Conservation (phyloP, 306 rosid species). For the barrel medic (Medicago truncatula) region MtrunA17r5.0-ANR NC_053048.1:2160501-2161000, state of each 20-base stretch:
- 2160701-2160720: neutral
- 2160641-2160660: slow-evolving; percentile 20
- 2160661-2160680: neutral
- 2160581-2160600: slow-evolving; percentile 21
- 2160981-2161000: neutral
- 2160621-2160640: slow-evolving; percentile 27
- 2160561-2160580: neutral
- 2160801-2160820: slow-evolving; percentile 15
- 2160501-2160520: slow-evolving; percentile 8
- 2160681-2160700: slow-evolving; percentile 26
- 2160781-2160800: slow-evolving; percentile 15
- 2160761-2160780: slow-evolving; percentile 15
- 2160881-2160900: slow-evolving; percentile 96
- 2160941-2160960: slow-evolving; percentile 17
- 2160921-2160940: slow-evolving; percentile 64
- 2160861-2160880: slow-evolving; percentile 75
- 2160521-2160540: slow-evolving; percentile 8
- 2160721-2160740: slow-evolving; percentile 26
- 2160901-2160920: slow-evolving; percentile 96
- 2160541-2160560: slow-evolving; percentile 16
- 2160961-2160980: slow-evolving; percentile 24
- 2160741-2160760: slow-evolving; percentile 11
- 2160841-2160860: slow-evolving; percentile 11
- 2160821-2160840: slow-evolving; percentile 4
- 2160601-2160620: neutral